Base-by-base conservation (phyloP, 169 alveolate species). In the Cryptosporidium baileyi region DNA sequence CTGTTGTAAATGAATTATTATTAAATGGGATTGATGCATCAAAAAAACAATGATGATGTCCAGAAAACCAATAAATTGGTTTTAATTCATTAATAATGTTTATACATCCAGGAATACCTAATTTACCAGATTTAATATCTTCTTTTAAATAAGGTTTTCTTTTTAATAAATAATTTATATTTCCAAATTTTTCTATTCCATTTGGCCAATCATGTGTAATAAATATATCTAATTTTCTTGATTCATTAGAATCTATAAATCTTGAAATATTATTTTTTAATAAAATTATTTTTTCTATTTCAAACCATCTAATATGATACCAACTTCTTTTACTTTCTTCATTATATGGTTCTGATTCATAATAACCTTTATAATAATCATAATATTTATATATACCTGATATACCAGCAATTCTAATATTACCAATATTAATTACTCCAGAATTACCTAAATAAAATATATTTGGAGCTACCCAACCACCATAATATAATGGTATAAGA, bases 381-480 rank as follows among this genome's bases (percentile, higher is more conserved):
- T 89, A 90, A 43, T 61, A 52, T 79, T 97, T 93, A 88, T 92
- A 96, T 40, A 97, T 97, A 24, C 99, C 99, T 22, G 98, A 95
- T 34, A 95, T 67, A 51, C 99, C 99, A 22, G 97, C 98, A 59
- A 97, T 93, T 63, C 98, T 94, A 7, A 97, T 36, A n/a, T 91
- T 94, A 13, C 91, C 89, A 45, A 96, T 91, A 60, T 93, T 92
- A n/a, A 96, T 91, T 4, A 96, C 93, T 19, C 98, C 98, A 60
- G 97, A 88, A 51, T 91, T 93, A 7, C 99, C 99, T 91, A 98
- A 67, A 85, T 93, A 98, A 88, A 94, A 98, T 24, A 98, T 97
- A 89, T 97, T 97, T 74, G 98, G 98, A 28, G 99, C 98, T 24
- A 96, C 98, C 98, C 99, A 98, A 7, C 99, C 99, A 13, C 99